A percentile compares a stretch with the other conserved stretches of the same genome.
These are phyloP conservation scores for Scorias spongiosa DNA, from an alignment of 2,329 filamentous ascomycete species.

Conservation along the genomic window DNA sequence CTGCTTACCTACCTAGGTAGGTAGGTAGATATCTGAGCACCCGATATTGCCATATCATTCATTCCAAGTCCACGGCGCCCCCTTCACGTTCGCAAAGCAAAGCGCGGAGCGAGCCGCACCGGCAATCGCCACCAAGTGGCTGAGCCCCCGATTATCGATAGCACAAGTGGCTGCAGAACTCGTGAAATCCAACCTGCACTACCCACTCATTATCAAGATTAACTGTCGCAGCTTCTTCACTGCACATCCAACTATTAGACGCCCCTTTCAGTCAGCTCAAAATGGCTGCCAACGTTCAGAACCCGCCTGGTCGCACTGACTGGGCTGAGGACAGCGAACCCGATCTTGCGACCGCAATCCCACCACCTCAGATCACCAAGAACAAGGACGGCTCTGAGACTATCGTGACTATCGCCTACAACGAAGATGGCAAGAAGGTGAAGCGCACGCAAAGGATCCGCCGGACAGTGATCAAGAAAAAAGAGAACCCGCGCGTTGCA, in stretches of 20 bases:
- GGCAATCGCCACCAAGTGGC: background rate
- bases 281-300: slow-evolving; percentile 19
- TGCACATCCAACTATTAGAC: too few species aligned
- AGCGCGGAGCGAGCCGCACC: too few species aligned
- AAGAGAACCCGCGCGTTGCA: slow-evolving; percentile 93
- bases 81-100: too few species aligned
- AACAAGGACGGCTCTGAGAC: slow-evolving; percentile 99
- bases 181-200: background rate
- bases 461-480: slow-evolving; percentile 77
- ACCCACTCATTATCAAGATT: background rate
- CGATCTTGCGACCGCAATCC: slow-evolving; percentile 71
- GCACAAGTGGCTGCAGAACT: background rate
- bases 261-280: background rate
- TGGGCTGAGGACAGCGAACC: slow-evolving; percentile 80
- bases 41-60: too few species aligned
- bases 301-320: slow-evolving; percentile 42
- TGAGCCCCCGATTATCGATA: background rate
- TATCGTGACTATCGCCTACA: slow-evolving; percentile 74
- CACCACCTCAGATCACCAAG: slow-evolving; percentile 71
- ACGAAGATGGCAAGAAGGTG: slow-evolving; percentile 88
- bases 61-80: too few species aligned
- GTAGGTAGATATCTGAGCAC: too few species aligned
- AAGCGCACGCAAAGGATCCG: slow-evolving; percentile 95
- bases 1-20: too few species aligned
- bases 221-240: too few species aligned